phyloP scores from a whole-genome alignment of 306 rosid species.

The Castanea mollissima region DNA sequence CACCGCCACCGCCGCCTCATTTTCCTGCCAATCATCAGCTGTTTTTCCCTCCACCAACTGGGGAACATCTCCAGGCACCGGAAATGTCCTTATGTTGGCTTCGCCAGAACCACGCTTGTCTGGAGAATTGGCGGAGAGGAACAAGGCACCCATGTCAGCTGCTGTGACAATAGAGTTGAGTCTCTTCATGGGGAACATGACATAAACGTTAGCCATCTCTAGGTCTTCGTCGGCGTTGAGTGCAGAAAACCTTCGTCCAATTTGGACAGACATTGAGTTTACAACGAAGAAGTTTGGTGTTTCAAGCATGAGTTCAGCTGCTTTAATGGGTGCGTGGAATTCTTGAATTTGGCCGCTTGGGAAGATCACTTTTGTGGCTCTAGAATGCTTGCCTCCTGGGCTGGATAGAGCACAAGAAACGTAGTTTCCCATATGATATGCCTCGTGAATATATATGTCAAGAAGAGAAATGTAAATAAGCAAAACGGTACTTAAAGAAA shows the following conservation, averaged over 20 bases:
- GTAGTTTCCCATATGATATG: constrained; percentile 74
- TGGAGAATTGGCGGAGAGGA: constrained; percentile 43
- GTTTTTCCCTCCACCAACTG: background rate
- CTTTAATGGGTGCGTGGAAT: constrained; percentile 36
- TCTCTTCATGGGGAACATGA: constrained; percentile 78
- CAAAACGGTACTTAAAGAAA: too few species aligned
- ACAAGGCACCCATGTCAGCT: constrained; percentile 60
- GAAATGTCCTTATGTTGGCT: constrained; percentile 27
- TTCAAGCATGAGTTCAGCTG: constrained; percentile 88
- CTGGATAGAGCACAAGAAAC: constrained; percentile 58
- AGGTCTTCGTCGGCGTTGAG: constrained; percentile 78
- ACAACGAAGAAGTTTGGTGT: constrained; percentile 67
- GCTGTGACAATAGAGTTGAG: constrained; percentile 54
- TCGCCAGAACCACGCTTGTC: constrained; percentile 21
- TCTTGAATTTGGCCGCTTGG: constrained; percentile 58
- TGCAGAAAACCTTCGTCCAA: constrained; percentile 58
- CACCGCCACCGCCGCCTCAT: background rate
- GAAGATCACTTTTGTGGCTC: constrained; percentile 51
- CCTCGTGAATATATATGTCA: background rate
- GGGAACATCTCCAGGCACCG: constrained; percentile 4
- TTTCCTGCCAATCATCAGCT: background rate
- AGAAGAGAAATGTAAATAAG: background rate
- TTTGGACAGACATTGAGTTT: constrained; percentile 42
- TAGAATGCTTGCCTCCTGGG: constrained; percentile 34
- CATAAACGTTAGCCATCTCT: constrained; percentile 49